Base-by-base conservation (phyloP, 2,329 filamentous ascomycete species). In the Penicillium sp. region DNA sequence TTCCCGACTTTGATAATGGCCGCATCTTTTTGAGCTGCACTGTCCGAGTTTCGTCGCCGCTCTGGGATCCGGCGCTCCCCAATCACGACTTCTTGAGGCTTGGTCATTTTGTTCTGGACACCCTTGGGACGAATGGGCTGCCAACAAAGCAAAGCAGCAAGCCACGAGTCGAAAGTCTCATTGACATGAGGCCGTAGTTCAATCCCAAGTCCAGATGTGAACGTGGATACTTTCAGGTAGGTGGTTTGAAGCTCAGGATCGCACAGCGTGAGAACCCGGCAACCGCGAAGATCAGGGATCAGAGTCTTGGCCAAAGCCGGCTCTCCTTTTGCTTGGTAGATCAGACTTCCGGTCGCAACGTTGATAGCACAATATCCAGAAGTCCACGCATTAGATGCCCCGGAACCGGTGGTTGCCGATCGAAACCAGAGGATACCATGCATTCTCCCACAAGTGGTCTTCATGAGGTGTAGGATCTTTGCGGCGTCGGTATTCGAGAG, bases 1-100 rank as follows among this genome's bases (percentile, higher is more conserved):
- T 90, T 91, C 47, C 90, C 93, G 42, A 96, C 89, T 67, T 97
- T 98, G 75, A 97, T 97, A 57, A 97, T 93, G 47, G 87, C 83
- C 3, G 83, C 81, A 54, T 89, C 86, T 64, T 86, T 93, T 25
- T 78, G 73, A 25, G 77, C 63, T 2, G 78, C 77, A 44, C 63
- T 72, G 53, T 76, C 73, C 8, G 75, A 76, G 47, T 74, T 71
- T 48, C 74, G 64, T 49, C 75, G 68, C 29, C 72, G 71, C 25
- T 75, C 72, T 2, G 66, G 63, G 35, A 72, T 57, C 32, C 71
- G 72, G 39, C 71, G 70, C 38, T 75, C 73, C 18, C 66, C 64
- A 42, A 75, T 74, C 23, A 71, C 63, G 31, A 75, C 67, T 5
- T 69, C 67, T 53, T 76, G 74, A 44, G 75, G 73, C 53, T 76